phyloP scores from a whole-genome alignment of 202 grass and related monocot species.

The Hordeum pubiflorum region DNA sequence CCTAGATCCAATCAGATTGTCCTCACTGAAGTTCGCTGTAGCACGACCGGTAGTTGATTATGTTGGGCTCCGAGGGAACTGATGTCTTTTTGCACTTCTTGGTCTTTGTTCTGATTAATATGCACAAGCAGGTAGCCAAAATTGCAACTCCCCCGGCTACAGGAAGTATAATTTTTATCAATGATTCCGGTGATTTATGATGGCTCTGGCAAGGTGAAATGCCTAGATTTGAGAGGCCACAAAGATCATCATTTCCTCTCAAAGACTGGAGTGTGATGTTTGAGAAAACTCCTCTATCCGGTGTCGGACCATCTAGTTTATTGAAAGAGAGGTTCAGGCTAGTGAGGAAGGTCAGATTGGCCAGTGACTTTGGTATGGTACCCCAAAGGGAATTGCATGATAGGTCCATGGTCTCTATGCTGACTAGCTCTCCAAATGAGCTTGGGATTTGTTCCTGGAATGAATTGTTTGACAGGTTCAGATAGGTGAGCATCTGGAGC shows the following conservation, averaged over 20 bases:
- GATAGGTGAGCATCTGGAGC: conserved; percentile 32
- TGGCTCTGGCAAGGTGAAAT: neutral
- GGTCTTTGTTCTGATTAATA: conserved; percentile 14
- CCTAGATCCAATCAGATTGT: conserved; percentile 41
- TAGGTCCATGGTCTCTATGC: conserved; percentile 36
- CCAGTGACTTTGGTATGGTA: conserved; percentile 34
- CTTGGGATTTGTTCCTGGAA: conserved; percentile 43
- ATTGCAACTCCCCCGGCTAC: neutral
- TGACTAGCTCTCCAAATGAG: conserved; percentile 36
- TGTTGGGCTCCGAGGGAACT: neutral
- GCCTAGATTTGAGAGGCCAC: conserved; percentile 21
- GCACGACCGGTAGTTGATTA: conserved; percentile 31
- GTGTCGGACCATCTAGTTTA: conserved; percentile 37
- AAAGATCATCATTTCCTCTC: conserved; percentile 44
- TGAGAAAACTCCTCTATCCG: conserved; percentile 11
- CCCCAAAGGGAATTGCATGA: conserved; percentile 36
- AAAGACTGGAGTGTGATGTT: conserved; percentile 28
- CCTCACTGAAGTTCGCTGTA: conserved; percentile 46
- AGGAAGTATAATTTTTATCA: neutral
- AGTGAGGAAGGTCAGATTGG: conserved; percentile 36
- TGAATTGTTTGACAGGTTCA: conserved; percentile 42
- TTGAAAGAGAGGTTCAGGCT: conserved; percentile 61
- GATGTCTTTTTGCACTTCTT: neutral
- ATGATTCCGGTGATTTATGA: neutral
- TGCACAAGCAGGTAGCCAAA: conserved; percentile 17